A percentile compares a stretch with the other conserved stretches of the same genome.
These are phyloP conservation scores for Aspergillus egyptiacus DNA, from an alignment of 495 filamentous ascomycete species.

Conservation along the genomic window DNA sequence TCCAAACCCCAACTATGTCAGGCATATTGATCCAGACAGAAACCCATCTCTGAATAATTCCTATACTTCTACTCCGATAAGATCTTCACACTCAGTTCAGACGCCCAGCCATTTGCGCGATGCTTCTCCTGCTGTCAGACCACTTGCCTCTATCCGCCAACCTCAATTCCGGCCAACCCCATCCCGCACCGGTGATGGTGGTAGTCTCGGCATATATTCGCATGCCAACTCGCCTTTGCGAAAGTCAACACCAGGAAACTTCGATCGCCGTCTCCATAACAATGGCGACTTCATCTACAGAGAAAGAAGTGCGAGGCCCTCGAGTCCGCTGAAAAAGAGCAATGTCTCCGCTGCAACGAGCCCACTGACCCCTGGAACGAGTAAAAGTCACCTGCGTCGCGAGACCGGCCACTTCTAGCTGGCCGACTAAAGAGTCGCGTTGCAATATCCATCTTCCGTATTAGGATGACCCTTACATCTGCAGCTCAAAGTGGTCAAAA, in stretches of 20 bases:
- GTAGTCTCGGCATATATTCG: conserved; percentile 71
- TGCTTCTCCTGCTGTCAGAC: conserved; percentile 45
- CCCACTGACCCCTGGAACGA: conserved; percentile 26
- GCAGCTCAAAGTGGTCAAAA: neutral
- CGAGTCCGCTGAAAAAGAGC: conserved; percentile 40
- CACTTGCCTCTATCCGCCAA: conserved; percentile 48
- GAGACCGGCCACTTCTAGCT: conserved; percentile 38
- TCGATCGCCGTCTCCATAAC: conserved; percentile 34
- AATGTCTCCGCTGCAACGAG: conserved; percentile 33
- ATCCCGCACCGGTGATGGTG: conserved; percentile 56
- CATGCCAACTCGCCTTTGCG: conserved; percentile 78
- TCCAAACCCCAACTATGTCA: conserved; percentile 82
- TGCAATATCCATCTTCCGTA: neutral
- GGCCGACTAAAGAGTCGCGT: conserved; percentile 9
- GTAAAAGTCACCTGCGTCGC: conserved; percentile 28
- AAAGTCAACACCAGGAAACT: conserved; percentile 50
- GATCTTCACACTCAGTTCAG: conserved; percentile 29
- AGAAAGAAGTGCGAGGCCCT: conserved; percentile 35
- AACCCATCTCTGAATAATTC: conserved; percentile 29
- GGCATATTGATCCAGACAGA: conserved; percentile 68
- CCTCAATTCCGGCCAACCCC: conserved; percentile 48
- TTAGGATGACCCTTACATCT: conserved; percentile 1
- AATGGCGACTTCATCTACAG: conserved; percentile 36
- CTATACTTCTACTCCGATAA: conserved; percentile 24
- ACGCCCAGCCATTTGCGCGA: conserved; percentile 45